Evolutionary conservation across 345 rosid genomes (phyloP).

Genomic region (Ricinus communis): DNA sequence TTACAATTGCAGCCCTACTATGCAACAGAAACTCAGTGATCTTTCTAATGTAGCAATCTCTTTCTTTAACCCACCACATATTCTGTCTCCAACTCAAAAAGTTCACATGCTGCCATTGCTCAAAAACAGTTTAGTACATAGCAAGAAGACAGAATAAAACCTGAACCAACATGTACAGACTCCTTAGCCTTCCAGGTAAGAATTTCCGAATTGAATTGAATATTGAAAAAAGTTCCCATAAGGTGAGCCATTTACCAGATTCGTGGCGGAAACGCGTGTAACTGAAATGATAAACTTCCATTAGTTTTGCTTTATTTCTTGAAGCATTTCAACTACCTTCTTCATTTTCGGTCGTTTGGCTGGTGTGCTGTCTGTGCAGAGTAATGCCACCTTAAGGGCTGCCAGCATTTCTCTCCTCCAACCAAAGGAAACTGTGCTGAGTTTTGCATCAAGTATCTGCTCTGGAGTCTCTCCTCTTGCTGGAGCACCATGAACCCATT

Average conservation of each 20-base stretch:
- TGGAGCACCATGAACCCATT: slow-evolving; percentile 42
- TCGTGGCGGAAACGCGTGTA: background rate
- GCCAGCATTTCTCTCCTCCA: slow-evolving; percentile 98
- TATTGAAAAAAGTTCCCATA: no score
- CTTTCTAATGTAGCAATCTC: slow-evolving; percentile 1
- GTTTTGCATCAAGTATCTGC: slow-evolving; percentile 39
- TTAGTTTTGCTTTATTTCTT: slow-evolving; percentile 63
- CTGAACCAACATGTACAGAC: slow-evolving; percentile 3
- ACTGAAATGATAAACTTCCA: slow-evolving; percentile 7
- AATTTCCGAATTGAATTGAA: no score
- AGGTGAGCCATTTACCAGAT: slow-evolving; percentile 11
- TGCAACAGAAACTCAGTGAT: slow-evolving; percentile 20
- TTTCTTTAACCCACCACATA: slow-evolving; percentile 6
- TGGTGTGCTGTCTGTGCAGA: slow-evolving; percentile 35
- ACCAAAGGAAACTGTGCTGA: slow-evolving; percentile 57
- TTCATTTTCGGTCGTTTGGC: slow-evolving; percentile 39
- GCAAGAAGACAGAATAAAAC: slow-evolving; percentile 15
- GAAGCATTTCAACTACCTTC: slow-evolving; percentile 39
- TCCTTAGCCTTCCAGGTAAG: no score
- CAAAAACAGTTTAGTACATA: slow-evolving; percentile 3
- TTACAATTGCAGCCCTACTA: slow-evolving; percentile 19
- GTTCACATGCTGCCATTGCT: slow-evolving; percentile 16
- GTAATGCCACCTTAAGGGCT: slow-evolving; percentile 49
- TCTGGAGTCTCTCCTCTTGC: slow-evolving; percentile 39
- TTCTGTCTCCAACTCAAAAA: slow-evolving; percentile 6